These are phyloP conservation scores for Aurifilum marmelostoma DNA, from an alignment of 2,329 filamentous ascomycete genomes.

Conservation along the genomic window DNA sequence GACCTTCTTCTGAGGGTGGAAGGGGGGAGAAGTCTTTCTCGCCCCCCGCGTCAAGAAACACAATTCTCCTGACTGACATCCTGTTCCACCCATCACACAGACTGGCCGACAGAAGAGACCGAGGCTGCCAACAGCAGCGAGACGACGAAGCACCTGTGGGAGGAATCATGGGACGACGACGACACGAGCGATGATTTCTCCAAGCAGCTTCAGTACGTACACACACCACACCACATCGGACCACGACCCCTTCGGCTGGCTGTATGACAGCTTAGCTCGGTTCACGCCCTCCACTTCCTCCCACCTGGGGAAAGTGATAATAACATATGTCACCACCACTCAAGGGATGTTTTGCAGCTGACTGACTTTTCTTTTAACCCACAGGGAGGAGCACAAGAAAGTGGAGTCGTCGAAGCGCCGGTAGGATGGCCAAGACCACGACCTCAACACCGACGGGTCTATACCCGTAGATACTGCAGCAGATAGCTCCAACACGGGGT, in stretches of 20 bases:
- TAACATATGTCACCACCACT: not conserved
- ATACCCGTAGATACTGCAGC: not conserved
- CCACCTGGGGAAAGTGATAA: not conserved
- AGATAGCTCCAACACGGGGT: not conserved
- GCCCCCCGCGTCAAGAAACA: not conserved
- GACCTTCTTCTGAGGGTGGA: too few species aligned
- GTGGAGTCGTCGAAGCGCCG: conserved; percentile 76
- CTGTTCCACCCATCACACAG: conserved; percentile 50
- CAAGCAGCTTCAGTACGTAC: conserved; percentile 80
- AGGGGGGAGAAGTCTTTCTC: too few species aligned
- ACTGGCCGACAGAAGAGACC: conserved; percentile 91
- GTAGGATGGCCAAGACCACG: conserved; percentile 40
- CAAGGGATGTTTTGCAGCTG: not conserved
- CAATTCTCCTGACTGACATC: not conserved
- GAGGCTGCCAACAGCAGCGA: conserved; percentile 74
- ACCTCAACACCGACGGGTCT: not conserved
- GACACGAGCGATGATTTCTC: conserved; percentile 97
- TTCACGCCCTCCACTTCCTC: not conserved
- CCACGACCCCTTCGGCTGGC: not conserved
- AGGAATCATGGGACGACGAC: conserved; percentile 99
- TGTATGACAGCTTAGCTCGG: not conserved
- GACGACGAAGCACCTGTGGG: conserved; percentile 83
- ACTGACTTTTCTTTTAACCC: not conserved
- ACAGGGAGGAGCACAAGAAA: conserved; percentile 90
- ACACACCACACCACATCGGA: not conserved